Conservation (phyloP, 805 yeast species). For the Nadsonia fulvescens region DNA sequence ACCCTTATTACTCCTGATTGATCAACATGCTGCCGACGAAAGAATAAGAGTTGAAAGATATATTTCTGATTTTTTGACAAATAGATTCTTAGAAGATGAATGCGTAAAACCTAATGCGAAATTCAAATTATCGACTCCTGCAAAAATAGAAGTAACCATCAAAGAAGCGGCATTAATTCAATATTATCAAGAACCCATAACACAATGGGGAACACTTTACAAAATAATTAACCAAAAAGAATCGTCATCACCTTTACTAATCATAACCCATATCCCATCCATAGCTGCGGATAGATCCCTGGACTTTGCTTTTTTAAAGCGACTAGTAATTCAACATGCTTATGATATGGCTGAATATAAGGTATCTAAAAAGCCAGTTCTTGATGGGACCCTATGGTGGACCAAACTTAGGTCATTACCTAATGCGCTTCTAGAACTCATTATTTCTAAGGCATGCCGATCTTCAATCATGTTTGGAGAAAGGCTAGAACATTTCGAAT, state of each 20-base stretch:
- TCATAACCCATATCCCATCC: slow-evolving; percentile 12
- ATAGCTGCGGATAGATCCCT: slow-evolving; percentile 2
- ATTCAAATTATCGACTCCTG: no score
- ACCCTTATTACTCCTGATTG: slow-evolving; percentile 28
- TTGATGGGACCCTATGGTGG: slow-evolving; percentile 21
- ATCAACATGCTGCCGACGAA: slow-evolving; percentile 82
- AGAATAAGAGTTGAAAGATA: slow-evolving; percentile 41
- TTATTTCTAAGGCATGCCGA: slow-evolving; percentile 48
- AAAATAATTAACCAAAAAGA: no score
- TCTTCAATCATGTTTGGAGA: slow-evolving; percentile 61
- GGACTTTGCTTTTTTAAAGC: slow-evolving; percentile 4
- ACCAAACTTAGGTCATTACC: slow-evolving; percentile 29
- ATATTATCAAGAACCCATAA: no score
- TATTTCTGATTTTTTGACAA: slow-evolving; percentile 21
- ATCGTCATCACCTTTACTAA: no score
- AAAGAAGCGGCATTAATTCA: no score
- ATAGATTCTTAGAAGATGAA: no score
- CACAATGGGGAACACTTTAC: no score
- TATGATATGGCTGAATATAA: slow-evolving; percentile 3
- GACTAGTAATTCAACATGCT: slow-evolving; percentile 5
- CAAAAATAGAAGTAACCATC: no score
- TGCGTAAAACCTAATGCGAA: no score
- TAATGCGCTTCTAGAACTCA: slow-evolving; percentile 26
- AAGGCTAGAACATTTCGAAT: slow-evolving; percentile 24
- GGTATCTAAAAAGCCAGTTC: no score